Percentiles rank a stretch among this genome's conserved stretches.
These are phyloP conservation scores for Aureobasidium lini DNA, from an alignment of 2,329 filamentous ascomycete genomes.

Conservation along the genomic window DNA sequence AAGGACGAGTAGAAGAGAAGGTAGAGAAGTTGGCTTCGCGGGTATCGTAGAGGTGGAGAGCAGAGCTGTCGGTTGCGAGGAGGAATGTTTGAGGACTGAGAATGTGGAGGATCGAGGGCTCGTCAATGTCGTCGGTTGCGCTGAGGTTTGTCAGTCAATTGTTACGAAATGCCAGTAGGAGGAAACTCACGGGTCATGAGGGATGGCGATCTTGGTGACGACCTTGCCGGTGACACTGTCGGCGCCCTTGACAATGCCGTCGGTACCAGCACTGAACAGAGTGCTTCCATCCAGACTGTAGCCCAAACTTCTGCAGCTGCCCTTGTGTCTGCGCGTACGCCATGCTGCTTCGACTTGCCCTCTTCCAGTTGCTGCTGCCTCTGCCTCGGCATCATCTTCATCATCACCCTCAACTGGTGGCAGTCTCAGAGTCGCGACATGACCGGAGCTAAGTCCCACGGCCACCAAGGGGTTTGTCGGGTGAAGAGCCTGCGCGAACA, in stretches of 20 bases:
- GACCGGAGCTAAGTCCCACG: conserved; percentile 75
- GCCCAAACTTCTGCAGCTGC: conserved; percentile 75
- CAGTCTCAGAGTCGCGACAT: conserved; percentile 77
- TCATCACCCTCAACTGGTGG: conserved; percentile 48
- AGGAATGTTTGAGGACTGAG: conserved; percentile 84
- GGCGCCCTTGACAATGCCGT: conserved; percentile 57
- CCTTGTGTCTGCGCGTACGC: conserved; percentile 85
- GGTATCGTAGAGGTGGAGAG: conserved; percentile 80
- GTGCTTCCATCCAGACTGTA: conserved; percentile 72
- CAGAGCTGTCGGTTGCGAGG: conserved; percentile 82
- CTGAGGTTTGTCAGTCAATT: conserved; percentile 20
- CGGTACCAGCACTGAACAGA: conserved; percentile 54
- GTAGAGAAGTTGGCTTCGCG: conserved; percentile 35
- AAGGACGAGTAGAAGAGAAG: conserved; percentile 54
- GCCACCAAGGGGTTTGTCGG: conserved; percentile 76
- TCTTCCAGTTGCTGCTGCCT: conserved; percentile 51
- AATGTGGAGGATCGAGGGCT: conserved; percentile 72
- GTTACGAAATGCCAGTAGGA: not conserved
- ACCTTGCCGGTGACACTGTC: conserved; percentile 57
- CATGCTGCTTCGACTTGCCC: conserved; percentile 75
- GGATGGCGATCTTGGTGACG: conserved; percentile 73
- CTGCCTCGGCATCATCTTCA: conserved; percentile 40
- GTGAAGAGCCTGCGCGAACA: conserved; percentile 85
- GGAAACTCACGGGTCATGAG: conserved; percentile 39
- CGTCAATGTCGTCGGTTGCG: conserved; percentile 49